Conservation (phyloP, 2,329 filamentous ascomycete species). For the Penicillium hesseltinei region DNA sequence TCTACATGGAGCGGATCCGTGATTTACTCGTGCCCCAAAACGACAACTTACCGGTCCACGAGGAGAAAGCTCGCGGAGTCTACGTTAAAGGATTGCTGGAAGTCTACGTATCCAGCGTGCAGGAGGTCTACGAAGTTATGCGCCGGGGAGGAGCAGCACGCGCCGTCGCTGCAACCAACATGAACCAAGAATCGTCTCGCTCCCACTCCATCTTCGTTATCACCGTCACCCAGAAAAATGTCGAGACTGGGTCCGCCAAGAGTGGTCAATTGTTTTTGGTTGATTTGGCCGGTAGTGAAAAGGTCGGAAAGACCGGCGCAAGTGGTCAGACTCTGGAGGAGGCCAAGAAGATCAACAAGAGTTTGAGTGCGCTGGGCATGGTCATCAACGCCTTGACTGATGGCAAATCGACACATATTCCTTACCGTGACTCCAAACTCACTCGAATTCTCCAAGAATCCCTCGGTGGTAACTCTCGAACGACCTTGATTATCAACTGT, state of each 20-base stretch:
- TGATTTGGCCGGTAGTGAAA: constrained; percentile 96
- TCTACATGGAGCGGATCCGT: constrained; percentile 98
- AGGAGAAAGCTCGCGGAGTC: constrained; percentile 92
- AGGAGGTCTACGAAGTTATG: constrained; percentile 97
- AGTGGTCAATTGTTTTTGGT: constrained; percentile 96
- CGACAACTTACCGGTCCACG: constrained; percentile 95
- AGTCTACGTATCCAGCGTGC: constrained; percentile 91
- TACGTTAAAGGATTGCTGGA: constrained; percentile 95
- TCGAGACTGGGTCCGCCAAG: constrained; percentile 93
- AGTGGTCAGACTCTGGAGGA: constrained; percentile 97
- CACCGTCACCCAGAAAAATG: constrained; percentile 95
- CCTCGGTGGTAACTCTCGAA: constrained; percentile 93
- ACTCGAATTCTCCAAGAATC: constrained; percentile 97
- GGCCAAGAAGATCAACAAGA: constrained; percentile 99
- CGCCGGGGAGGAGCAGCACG: constrained; percentile 83
- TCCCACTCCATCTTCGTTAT: constrained; percentile 98
- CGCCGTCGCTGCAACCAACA: constrained; percentile 95
- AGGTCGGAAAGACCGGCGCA: constrained; percentile 96
- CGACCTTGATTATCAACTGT: constrained; percentile 98
- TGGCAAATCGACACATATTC: constrained; percentile 92
- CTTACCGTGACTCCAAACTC: constrained; percentile 96
- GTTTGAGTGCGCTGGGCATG: constrained; percentile 95
- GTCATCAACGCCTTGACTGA: constrained; percentile 98
- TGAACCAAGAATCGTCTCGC: constrained; percentile 97
- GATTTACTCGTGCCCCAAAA: constrained; percentile 90